These are phyloP conservation scores for Beta corolliflora DNA, from an alignment of 179 eudicot genomes.

Conservation along the genomic window DNA sequence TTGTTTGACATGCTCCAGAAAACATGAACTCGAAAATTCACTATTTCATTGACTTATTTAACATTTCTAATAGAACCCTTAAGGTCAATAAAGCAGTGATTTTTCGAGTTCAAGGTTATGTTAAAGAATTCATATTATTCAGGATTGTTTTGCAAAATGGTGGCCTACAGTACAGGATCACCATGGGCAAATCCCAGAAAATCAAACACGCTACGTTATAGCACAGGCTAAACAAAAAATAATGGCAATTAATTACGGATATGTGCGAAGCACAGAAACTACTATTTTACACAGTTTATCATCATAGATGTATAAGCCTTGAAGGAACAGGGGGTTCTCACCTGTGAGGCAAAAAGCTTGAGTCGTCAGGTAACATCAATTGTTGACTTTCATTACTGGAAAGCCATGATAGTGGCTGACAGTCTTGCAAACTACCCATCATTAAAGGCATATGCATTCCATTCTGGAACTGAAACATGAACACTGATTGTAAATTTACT, in stretches of 20 bases:
- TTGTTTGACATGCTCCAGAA: too few species aligned
- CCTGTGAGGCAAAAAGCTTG: conserved; percentile 62
- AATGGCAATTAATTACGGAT: neutral
- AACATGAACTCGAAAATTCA: too few species aligned
- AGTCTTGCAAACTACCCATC: conserved; percentile 55
- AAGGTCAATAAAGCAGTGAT: too few species aligned
- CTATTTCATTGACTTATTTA: too few species aligned
- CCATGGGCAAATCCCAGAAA: too few species aligned
- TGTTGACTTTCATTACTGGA: conserved; percentile 58
- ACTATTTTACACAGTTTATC: neutral
- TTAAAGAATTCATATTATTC: too few species aligned
- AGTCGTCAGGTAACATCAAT: conserved; percentile 51
- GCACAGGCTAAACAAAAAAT: neutral
- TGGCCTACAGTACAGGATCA: neutral
- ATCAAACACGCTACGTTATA: neutral
- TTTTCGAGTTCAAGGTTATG: too few species aligned
- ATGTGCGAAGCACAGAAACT: neutral
- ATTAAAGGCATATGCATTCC: conserved; percentile 61
- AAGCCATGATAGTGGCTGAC: conserved; percentile 65
- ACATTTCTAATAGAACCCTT: too few species aligned
- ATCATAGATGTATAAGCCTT: neutral
- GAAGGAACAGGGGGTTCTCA: conserved; percentile 16
- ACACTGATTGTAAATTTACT: conserved; percentile 13
- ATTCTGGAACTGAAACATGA: conserved; percentile 56
- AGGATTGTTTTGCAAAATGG: too few species aligned